phyloP scores from a whole-genome alignment of 768 basidiomycete species.

The Termitomyces sp. region DNA sequence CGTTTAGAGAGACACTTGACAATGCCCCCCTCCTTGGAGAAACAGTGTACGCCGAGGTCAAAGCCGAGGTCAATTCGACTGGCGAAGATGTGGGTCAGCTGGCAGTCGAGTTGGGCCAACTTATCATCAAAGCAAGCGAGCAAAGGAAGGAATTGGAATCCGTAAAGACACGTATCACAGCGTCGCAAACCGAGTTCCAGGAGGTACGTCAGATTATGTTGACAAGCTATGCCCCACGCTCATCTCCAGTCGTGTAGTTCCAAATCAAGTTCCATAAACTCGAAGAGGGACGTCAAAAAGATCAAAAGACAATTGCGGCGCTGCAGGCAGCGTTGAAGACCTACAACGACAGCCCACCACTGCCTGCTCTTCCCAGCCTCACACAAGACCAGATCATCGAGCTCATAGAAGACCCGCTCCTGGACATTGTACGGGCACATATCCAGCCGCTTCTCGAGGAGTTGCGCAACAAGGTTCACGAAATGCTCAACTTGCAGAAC shows the following conservation, averaged over 20 bases:
- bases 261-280: slow-evolving; percentile 16
- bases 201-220: slow-evolving; percentile 4
- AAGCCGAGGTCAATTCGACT: slow-evolving; percentile 14
- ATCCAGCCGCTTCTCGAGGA: slow-evolving; percentile 21
- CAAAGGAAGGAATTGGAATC: slow-evolving; percentile 6
- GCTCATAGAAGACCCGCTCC: slow-evolving; percentile 21
- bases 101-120: slow-evolving; percentile 14
- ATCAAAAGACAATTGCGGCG: slow-evolving; percentile 19
- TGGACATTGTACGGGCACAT: slow-evolving; percentile 18
- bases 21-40: neutral
- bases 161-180: slow-evolving; percentile 3
- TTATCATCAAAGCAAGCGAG: slow-evolving; percentile 12
- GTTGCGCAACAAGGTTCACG: slow-evolving; percentile 19
- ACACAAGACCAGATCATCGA: slow-evolving; percentile 21
- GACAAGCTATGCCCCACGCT: neutral
- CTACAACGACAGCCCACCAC: slow-evolving; percentile 16
- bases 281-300: slow-evolving; percentile 12
- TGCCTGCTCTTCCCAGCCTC: slow-evolving; percentile 12
- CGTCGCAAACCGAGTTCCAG: slow-evolving; percentile 7
- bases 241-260: slow-evolving; percentile 12
- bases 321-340: slow-evolving; percentile 21
- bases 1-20: slow-evolving; percentile 4
- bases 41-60: slow-evolving; percentile 1
- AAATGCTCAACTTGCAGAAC: slow-evolving; percentile 19
- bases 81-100: slow-evolving; percentile 19